Conservation (phyloP, 2,329 filamentous ascomycete species). For the Blumeriella jaapii region DNA sequence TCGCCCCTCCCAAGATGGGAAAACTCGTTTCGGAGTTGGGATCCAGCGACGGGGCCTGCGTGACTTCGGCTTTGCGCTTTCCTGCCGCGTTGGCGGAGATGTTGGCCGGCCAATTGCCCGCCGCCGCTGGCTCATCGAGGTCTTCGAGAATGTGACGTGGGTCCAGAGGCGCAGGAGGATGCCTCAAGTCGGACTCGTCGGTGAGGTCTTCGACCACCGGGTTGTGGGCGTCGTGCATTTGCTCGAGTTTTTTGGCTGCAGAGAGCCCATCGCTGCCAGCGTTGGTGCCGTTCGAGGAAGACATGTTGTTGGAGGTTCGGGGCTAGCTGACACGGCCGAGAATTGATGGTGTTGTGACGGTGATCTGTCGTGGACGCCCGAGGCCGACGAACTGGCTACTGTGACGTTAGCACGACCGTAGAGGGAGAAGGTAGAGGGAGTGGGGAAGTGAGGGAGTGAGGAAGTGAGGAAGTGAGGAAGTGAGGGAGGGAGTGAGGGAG, state of each 20-base stretch:
- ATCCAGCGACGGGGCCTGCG: slow-evolving; percentile 45
- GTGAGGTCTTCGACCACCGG: slow-evolving; percentile 69
- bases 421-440: too few species aligned
- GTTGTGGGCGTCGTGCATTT: slow-evolving; percentile 48
- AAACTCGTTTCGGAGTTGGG: slow-evolving; percentile 85
- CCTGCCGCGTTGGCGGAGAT: slow-evolving; percentile 52
- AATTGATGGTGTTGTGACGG: slow-evolving; percentile 3
- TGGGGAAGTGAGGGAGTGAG: too few species aligned
- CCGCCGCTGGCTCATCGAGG: slow-evolving; percentile 31
- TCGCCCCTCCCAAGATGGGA: slow-evolving; percentile 71
- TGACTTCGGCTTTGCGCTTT: slow-evolving; percentile 51
- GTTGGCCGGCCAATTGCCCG: slow-evolving; percentile 36
- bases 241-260: slow-evolving; percentile 45
- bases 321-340: too few species aligned
- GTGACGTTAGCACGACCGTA: too few species aligned
- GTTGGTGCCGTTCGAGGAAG: slow-evolving; percentile 21
- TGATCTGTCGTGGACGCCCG: background rate
- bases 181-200: slow-evolving; percentile 67
- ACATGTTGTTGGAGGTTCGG: too few species aligned
- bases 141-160: slow-evolving; percentile 27
- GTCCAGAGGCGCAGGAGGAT: slow-evolving; percentile 39
- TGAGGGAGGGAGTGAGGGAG: too few species aligned
- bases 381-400: too few species aligned
- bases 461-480: too few species aligned
- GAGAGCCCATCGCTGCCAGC: slow-evolving; percentile 15